Evolutionary conservation across 768 basidiomycete species (phyloP).

Genomic region (Mycena alexandri): DNA sequence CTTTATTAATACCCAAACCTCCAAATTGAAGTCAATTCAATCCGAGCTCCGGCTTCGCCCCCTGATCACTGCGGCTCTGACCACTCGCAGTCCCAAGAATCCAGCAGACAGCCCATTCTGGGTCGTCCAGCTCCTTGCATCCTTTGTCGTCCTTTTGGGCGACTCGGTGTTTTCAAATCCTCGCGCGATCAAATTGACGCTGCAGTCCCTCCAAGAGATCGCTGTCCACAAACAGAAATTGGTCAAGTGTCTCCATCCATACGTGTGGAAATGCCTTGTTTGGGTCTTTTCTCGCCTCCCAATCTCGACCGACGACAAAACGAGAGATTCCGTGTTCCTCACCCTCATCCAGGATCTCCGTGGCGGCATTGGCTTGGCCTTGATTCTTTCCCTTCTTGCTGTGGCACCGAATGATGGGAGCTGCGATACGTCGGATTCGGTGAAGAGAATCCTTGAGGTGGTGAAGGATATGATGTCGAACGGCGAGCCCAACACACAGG

Average conservation of each 20-base stretch:
- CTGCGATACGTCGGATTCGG: conserved; percentile 37
- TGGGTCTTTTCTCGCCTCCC: conserved; percentile 67
- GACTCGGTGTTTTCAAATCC: conserved; percentile 56
- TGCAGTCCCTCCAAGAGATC: conserved; percentile 50
- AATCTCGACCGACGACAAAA: conserved; percentile 32
- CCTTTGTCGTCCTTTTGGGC: conserved; percentile 62
- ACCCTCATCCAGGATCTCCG: conserved; percentile 62
- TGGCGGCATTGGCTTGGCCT: conserved; percentile 56
- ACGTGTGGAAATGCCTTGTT: conserved; percentile 66
- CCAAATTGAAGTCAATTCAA: conserved; percentile 15
- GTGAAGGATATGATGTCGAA: conserved; percentile 54
- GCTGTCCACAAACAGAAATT: conserved; percentile 49
- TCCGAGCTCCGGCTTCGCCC: conserved; percentile 39
- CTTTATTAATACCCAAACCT: conserved; percentile 29
- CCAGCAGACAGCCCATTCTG: conserved; percentile 53
- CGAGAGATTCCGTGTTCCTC: conserved; percentile 52
- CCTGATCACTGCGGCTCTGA: conserved; percentile 46
- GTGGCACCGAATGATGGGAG: conserved; percentile 26
- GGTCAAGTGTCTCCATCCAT: conserved; percentile 55
- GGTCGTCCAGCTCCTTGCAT: conserved; percentile 59
- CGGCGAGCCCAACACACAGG: conserved; percentile 41
- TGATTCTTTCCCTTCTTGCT: conserved; percentile 58
- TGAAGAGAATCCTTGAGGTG: conserved; percentile 53
- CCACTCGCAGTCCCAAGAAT: conserved; percentile 37
- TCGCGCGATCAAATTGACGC: conserved; percentile 52